A percentile compares a stretch with the other conserved stretches of the same genome.
Evolutionary conservation across 2,329 filamentous ascomycete genomes (phyloP).

Genomic region (Beauveria rudraprayagi): DNA sequence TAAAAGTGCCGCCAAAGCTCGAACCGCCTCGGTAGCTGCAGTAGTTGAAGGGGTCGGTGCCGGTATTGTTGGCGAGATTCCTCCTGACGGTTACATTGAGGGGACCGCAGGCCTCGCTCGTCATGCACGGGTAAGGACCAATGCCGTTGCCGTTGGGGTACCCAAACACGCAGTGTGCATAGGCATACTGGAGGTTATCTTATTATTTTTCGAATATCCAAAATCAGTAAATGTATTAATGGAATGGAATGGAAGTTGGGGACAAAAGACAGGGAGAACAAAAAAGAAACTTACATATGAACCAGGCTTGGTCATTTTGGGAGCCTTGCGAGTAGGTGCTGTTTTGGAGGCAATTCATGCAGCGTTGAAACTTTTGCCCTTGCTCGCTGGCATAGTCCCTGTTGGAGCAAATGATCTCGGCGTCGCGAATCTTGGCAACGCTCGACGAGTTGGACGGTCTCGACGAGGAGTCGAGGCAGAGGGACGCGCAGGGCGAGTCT

Average conservation of each 20-base stretch:
- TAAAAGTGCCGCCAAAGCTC: conserved; percentile 25
- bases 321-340: conserved; percentile 38
- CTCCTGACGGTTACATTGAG: conserved; percentile 33
- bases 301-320: conserved; percentile 49
- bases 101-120: conserved; percentile 40
- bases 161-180: conserved; percentile 45
- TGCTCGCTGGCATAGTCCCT: conserved; percentile 29
- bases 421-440: conserved; percentile 35
- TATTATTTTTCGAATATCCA: not conserved
- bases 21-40: conserved; percentile 34
- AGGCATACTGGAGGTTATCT: conserved; percentile 48
- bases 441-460: conserved; percentile 38
- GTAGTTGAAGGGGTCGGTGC: conserved; percentile 28
- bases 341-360: conserved; percentile 44
- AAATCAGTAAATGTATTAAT: too few relatives aligned
- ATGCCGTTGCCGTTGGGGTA: conserved; percentile 39
- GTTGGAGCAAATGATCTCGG: conserved; percentile 42
- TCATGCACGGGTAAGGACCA: conserved; percentile 41
- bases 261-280: not conserved
- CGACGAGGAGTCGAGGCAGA: conserved; percentile 36
- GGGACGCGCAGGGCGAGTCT: conserved; percentile 45
- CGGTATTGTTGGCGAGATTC: conserved; percentile 28
- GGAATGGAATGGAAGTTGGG: too few relatives aligned
- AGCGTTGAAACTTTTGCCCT: conserved; percentile 40
- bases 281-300: conserved; percentile 40